Conservation (phyloP, 441 rosid genomes). For the Gossypium davidsonii region DNA sequence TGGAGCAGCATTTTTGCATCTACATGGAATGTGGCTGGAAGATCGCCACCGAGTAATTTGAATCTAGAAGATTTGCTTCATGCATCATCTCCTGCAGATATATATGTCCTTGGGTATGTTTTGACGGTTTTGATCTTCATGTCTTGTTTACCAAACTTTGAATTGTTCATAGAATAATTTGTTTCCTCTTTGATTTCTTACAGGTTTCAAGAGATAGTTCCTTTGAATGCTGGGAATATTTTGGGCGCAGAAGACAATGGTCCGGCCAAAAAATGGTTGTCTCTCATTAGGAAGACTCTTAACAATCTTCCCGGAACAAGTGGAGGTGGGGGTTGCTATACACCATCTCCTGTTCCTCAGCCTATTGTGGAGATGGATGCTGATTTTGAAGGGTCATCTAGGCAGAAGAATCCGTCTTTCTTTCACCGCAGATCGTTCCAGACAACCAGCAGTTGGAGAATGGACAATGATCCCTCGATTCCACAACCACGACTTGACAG, state of each 20-base stretch:
- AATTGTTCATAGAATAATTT: background rate
- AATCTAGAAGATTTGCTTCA: constrained; percentile 92
- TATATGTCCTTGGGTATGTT: constrained; percentile 83
- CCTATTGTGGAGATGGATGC: constrained; percentile 87
- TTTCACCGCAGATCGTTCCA: constrained; percentile 89
- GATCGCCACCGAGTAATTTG: constrained; percentile 76
- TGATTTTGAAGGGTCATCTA: constrained; percentile 83
- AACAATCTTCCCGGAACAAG: constrained; percentile 85
- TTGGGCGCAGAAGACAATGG: constrained; percentile 98
- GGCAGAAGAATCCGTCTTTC: constrained; percentile 75
- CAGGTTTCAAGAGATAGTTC: constrained; percentile 98
- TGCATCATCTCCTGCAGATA: constrained; percentile 88
- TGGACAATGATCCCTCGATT: constrained; percentile 62
- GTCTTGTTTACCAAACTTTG: background rate
- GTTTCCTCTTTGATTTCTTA: constrained; percentile 13
- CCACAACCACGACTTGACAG: constrained; percentile 74
- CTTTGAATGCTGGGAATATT: constrained; percentile 90
- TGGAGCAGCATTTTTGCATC: constrained; percentile 77
- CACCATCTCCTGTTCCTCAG: constrained; percentile 85
- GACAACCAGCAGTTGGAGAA: constrained; percentile 74
- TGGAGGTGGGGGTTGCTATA: constrained; percentile 53
- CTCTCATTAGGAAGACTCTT: constrained; percentile 73
- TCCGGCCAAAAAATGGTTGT: constrained; percentile 91
- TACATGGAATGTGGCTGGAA: constrained; percentile 95
- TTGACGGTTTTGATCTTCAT: constrained; percentile 7